Percentiles rank a stretch among this genome's conserved stretches.
These are phyloP conservation scores for Helenozyma baotianmanensis DNA, from an alignment of 805 yeast species.

Conservation along the genomic window DNA sequence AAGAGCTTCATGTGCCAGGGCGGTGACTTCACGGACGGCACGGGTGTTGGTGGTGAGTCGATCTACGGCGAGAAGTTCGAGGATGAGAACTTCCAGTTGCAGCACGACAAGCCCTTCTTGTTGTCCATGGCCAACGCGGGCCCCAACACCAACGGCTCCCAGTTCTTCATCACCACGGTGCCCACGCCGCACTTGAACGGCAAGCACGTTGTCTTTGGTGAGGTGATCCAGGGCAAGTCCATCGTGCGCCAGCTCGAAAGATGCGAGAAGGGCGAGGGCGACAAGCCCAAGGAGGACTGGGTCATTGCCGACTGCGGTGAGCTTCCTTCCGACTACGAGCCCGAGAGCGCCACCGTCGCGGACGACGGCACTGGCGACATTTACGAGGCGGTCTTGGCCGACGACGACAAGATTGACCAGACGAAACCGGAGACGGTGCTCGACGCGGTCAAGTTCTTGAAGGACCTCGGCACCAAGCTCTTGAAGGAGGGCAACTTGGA, in stretches of 20 bases:
- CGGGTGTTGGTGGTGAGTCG: constrained; percentile 92
- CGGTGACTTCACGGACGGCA: constrained; percentile 71
- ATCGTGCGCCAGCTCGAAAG: constrained; percentile 75
- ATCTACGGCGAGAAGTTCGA: constrained; percentile 81
- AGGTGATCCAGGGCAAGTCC: constrained; percentile 76
- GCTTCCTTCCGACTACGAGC: constrained; percentile 56
- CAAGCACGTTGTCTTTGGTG: constrained; percentile 92
- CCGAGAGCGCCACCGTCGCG: constrained; percentile 40
- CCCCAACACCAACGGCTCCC: constrained; percentile 97
- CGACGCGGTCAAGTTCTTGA: constrained; percentile 58
- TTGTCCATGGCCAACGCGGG: constrained; percentile 98
- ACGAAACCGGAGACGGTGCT: constrained; percentile 62
- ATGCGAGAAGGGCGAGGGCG: constrained; percentile 57
- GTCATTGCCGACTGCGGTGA: constrained; percentile 76
- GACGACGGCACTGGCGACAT: constrained; percentile 84
- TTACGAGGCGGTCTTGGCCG: constrained; percentile 71
- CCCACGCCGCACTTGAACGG: constrained; percentile 88
- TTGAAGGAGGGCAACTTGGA: constrained; percentile 61
- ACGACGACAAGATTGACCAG: constrained; percentile 62
- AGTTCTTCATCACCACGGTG: constrained; percentile 92
- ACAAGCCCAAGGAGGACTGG: constrained; percentile 69
- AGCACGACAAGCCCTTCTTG: constrained; percentile 81
- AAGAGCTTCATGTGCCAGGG: constrained; percentile 90
- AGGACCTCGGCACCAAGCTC: constrained; percentile 71
- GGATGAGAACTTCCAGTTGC: constrained; percentile 79